phyloP scores from a whole-genome alignment of 2,329 filamentous ascomycete species.

The Juglanconis juglandina region DNA sequence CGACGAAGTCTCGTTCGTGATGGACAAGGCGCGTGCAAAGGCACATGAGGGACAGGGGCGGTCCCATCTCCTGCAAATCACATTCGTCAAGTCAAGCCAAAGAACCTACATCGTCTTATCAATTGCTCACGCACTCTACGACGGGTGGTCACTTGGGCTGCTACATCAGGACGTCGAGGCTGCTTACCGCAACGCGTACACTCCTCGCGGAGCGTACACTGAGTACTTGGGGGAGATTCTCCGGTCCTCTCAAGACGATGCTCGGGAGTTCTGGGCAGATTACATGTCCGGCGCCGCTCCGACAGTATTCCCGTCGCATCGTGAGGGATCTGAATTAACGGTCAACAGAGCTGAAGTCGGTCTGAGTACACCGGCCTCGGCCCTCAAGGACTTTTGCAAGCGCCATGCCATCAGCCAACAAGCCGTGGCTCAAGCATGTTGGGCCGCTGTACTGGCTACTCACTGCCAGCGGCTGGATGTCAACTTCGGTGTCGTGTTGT shows the following conservation, averaged over 20 bases:
- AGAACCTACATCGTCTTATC: slow-evolving; percentile 58
- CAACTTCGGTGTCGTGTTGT: slow-evolving; percentile 77
- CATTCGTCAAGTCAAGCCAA: slow-evolving; percentile 33
- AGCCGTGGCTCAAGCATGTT: slow-evolving; percentile 71
- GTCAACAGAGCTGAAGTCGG: slow-evolving; percentile 41
- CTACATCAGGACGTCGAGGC: slow-evolving; percentile 67
- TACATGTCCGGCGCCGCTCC: slow-evolving; percentile 53
- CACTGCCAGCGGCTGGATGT: slow-evolving; percentile 66
- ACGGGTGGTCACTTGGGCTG: slow-evolving; percentile 77
- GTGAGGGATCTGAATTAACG: not conserved
- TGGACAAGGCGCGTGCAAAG: slow-evolving; percentile 31
- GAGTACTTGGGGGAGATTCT: slow-evolving; percentile 54
- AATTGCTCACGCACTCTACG: slow-evolving; percentile 83
- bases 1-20: slow-evolving; percentile 34
- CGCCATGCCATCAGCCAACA: slow-evolving; percentile 68
- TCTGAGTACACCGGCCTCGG: slow-evolving; percentile 38
- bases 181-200: slow-evolving; percentile 54
- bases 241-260: slow-evolving; percentile 37
- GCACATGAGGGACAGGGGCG: slow-evolving; percentile 36
- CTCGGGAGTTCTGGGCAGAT: slow-evolving; percentile 66
- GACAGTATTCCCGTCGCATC: slow-evolving; percentile 23
- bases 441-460: slow-evolving; percentile 67
- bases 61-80: slow-evolving; percentile 47
- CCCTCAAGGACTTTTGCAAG: slow-evolving; percentile 61
- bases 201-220: slow-evolving; percentile 45